These are phyloP conservation scores for Mortierella sp. DNA, from an alignment of 371 early-diverging fungal species.

Conservation along the genomic window DNA sequence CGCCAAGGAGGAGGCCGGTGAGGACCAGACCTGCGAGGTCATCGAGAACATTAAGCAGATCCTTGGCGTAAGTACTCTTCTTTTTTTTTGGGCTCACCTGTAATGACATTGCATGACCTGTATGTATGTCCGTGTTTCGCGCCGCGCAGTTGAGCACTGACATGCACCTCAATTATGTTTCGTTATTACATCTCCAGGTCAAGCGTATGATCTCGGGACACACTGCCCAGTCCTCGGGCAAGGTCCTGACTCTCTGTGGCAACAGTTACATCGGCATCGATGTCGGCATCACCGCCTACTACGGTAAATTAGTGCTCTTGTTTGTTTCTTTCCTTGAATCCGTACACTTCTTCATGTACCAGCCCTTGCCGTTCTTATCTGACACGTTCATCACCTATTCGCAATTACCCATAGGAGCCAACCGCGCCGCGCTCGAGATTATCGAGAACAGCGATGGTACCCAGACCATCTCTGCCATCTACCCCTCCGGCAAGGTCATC, in stretches of 20 bases:
- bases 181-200: slow-evolving; percentile 57
- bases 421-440: slow-evolving; percentile 42
- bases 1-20: slow-evolving; percentile 30
- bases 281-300: slow-evolving; percentile 79
- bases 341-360: neutral
- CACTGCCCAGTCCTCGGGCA: slow-evolving; percentile 76
- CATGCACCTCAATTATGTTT: neutral
- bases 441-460: slow-evolving; percentile 44
- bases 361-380: neutral
- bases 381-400: neutral
- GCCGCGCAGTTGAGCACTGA: neutral
- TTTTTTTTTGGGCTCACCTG: neutral
- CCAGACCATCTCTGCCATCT: slow-evolving; percentile 31
- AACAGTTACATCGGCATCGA: slow-evolving; percentile 79
- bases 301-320: slow-evolving; percentile 61
- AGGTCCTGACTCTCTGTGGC: slow-evolving; percentile 74
- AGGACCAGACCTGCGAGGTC: slow-evolving; percentile 26
- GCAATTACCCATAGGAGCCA: slow-evolving; percentile 4
- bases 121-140: neutral
- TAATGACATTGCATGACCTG: neutral
- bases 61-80: slow-evolving; percentile 23
- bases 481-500: slow-evolving; percentile 26
- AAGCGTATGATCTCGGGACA: slow-evolving; percentile 86
- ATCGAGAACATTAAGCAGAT: slow-evolving; percentile 31
- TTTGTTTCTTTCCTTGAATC: neutral